Base-by-base conservation (phyloP, 352 stramenopile genomes). In the Pythium apleroticum region DNA sequence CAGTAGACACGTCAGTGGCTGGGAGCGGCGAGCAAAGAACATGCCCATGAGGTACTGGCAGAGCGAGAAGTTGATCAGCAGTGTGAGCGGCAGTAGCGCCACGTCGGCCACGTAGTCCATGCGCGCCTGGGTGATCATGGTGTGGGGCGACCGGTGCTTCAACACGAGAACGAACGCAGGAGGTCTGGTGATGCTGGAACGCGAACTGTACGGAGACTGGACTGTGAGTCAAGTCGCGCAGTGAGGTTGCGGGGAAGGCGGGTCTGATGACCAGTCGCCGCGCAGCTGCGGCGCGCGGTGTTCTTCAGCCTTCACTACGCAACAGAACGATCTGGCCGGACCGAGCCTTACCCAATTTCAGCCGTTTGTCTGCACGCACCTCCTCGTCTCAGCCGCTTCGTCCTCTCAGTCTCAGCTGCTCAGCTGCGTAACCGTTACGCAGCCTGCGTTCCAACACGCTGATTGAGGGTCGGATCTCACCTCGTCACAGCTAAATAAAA, bases 1-100 rank as follows among this genome's bases (percentile, higher is more conserved):
- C 4, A 70, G 39, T 8, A 65, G 12, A 0, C 25, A 8, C 10
- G 37, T 33, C 3, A 35, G 39, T 14, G 28, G 30, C 35, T 70
- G 35, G 4, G 15, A 17, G 15, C 55, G 52, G 7, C 67, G 61
- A 30, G 31, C 25, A 48, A 52, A 66, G 37, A 58, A 70, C 4
- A 52, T 63, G 10, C 20, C 25, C 30, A 52, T 15, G 14, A 70
- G 50, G 43, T 70, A 70, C 41, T 66, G 56, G 25, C 60, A 65
- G 15, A 70, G 52, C 20, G 57, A 53, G 45, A 65, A 65, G 56
- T 70, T 70, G 31, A 70, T 60, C 3, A 70, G 30, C 24, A 70
- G 50, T 45, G 50, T 41, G 10, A 70, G 0, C 22, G 63, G 63
- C 12, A 63, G 7, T 12, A 48, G 22, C 30, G 39, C 10, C 5